phyloP scores from a whole-genome alignment of 371 early-diverging fungal species.

The Lichtheimia hyalospora region DNA sequence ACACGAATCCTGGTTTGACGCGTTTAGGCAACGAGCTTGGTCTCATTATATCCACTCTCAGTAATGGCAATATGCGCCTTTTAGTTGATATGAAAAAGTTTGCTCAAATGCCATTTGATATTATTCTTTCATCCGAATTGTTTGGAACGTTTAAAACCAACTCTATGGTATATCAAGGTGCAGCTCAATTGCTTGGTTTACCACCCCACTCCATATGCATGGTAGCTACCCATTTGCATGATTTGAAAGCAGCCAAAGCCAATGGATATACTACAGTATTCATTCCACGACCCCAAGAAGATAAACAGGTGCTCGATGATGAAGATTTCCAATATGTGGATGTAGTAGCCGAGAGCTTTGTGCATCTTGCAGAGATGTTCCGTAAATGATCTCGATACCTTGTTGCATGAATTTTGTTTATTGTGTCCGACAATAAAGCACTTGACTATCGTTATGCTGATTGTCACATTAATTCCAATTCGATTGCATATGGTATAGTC shows the following conservation, averaged over 20 bases:
- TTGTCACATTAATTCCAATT: too few relatives aligned
- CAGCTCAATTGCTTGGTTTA: conserved; percentile 9
- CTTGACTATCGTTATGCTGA: too few relatives aligned
- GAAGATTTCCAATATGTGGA: background rate
- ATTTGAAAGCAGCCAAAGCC: conserved; percentile 12
- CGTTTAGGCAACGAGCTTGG: background rate
- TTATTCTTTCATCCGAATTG: conserved; percentile 15
- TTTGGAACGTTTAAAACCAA: conserved; percentile 15
- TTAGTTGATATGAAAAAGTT: conserved; percentile 10
- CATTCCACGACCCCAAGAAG: conserved; percentile 11
- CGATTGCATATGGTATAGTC: too few relatives aligned
- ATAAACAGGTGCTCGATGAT: background rate
- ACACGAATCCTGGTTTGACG: conserved; percentile 7
- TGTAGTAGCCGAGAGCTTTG: background rate
- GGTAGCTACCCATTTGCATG: conserved; percentile 15
- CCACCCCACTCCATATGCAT: conserved; percentile 15
- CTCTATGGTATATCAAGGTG: conserved; percentile 11
- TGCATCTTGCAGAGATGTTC: background rate
- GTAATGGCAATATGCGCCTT: conserved; percentile 18
- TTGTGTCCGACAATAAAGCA: too few relatives aligned
- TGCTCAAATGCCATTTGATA: conserved; percentile 13
- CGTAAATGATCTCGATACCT: too few relatives aligned
- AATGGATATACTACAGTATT: conserved; percentile 10
- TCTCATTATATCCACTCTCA: conserved; percentile 11
- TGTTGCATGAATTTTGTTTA: too few relatives aligned